Evolutionary conservation across 257 asterid species (phyloP), one percentile per base, ranked within the genome.

Genomic region (Nicotiana knightiana): DNA sequence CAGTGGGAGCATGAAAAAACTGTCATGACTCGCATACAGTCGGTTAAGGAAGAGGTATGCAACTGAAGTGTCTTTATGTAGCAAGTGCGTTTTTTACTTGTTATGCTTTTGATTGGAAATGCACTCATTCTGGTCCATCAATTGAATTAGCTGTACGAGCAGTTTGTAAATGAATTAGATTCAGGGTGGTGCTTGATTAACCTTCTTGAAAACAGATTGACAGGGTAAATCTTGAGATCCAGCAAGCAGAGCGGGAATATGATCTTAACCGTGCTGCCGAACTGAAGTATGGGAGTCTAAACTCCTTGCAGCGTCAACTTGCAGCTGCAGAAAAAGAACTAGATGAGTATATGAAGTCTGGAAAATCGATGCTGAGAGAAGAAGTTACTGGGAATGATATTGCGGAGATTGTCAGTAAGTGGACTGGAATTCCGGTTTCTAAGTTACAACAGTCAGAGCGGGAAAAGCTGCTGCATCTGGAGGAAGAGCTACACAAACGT

Each of bases 251-350:
- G 88, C 88, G 99, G 63, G 99, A 95, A 79, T 95, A 93, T 68
- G 97, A 95, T 83, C 98, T 95, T 84, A 95, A 93, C 70, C 98
- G 98, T 79, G 99, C 99, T 18, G 99, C 99, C 33, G 99, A 95
- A 85, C 85, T 95, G 81, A 95, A 95, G 84, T 95, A 95, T 18
- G 98, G 97, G 75, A 95, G 93, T 89, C 87, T 93, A 67, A 93
- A 91, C 73, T 85, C 99, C 64, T 91, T 95, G 85, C 97, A 93
- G 85, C 97, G 97, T 26, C 99, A 95, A 80, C 99, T 95, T 35
- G 97, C 73, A 75, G 83, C 86, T 59, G 97, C 99, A 51, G 97
- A 95, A 78, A 92, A 89, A 78, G 95, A 93, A 75, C 82, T 95
- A 37, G 93, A 89, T 57, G 98, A 95, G 76, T 93, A 93, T 78